Evolutionary conservation across 192 early-diverging fungal genomes (phyloP), one percentile per base, ranked within the genome.

Genomic region (Gamsiella multidivaricata): DNA sequence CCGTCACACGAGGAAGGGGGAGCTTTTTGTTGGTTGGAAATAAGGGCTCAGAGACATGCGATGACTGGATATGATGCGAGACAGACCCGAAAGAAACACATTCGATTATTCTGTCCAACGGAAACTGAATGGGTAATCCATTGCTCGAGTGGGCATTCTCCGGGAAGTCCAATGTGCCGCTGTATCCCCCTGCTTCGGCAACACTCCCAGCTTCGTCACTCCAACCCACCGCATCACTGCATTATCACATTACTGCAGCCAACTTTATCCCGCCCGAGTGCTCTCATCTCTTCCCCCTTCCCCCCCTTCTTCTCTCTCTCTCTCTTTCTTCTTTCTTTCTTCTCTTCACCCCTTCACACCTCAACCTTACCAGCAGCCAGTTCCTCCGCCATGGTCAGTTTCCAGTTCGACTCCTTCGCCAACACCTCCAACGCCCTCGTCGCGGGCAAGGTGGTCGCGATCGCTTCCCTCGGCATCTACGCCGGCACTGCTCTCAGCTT

Each of bases 401-500:
- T 63, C 37, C 60, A 78, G 37, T 28, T 78, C 66, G 23, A 56
- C 20, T 17, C 65, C n/a, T 53, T 78, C 28, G 61, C 65, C 36
- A 64, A 41, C 61, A 55, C 53, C 41, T 52, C 74, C 2, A 78
- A 78, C 66, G 5, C 54, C 11, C 54, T 78, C 5, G 46, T 78
- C 14, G 59, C 50, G 17, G 54, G 59, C 41, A 69, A 78, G 55
- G 25, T 66, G 28, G 28, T 58, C 47, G 69, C 74, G 34, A 54
- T 69, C 25, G 57, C 51, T 0, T 65, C 72, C 3, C 53, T 76
- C 25, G 72, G 72, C 37, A 61, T 76, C 59, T 76, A 49, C 36
- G 72, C 72, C 0, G 72, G 72, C 10, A 67, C 51, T 10, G 64
- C 72, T 15, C 65, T 76, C 58, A 54, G 15, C 65, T 76, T 42